Evolutionary conservation across 108 stramenopile species (phyloP).

Genomic region (Seminavis robusta): DNA sequence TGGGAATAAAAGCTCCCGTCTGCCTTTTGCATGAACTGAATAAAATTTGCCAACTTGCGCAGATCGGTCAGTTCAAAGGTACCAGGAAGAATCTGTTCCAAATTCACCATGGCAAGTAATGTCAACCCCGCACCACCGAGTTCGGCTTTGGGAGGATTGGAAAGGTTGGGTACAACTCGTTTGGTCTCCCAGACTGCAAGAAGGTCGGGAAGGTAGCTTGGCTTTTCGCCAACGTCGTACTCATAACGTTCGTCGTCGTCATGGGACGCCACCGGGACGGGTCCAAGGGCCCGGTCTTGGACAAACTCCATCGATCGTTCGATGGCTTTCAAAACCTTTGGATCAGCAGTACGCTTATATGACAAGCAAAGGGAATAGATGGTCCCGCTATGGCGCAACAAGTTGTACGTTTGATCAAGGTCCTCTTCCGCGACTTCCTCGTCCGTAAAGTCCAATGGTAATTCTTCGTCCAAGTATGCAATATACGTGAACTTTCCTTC

Average conservation of each 20-base stretch:
- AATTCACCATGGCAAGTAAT: conserved; percentile 11
- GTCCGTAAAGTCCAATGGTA: conserved; percentile 2
- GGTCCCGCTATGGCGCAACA: conserved; percentile 31
- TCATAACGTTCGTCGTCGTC: no score
- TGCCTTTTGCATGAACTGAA: conserved; percentile 4
- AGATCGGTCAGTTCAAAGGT: conserved; percentile 4
- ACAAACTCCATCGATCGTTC: no score
- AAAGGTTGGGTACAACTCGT: neutral
- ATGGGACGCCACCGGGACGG: no score
- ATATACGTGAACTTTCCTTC: conserved; percentile 27
- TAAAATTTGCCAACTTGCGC: conserved; percentile 20
- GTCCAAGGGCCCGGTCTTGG: no score
- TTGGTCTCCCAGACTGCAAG: conserved; percentile 21
- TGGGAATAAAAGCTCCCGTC: neutral
- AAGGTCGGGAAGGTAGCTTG: neutral
- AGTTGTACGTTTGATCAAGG: conserved; percentile 15
- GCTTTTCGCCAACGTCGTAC: neutral
- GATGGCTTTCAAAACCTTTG: no score
- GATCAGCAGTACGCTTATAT: conserved; percentile 2
- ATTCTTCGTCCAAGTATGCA: conserved; percentile 1
- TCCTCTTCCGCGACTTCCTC: conserved; percentile 1
- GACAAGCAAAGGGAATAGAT: conserved; percentile 17
- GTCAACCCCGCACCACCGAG: conserved; percentile 30
- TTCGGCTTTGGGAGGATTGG: conserved; percentile 11
- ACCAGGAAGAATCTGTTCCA: conserved; percentile 11